Evolutionary conservation across 306 rosid species (phyloP).

Genomic region (Coriaria nepalensis): DNA sequence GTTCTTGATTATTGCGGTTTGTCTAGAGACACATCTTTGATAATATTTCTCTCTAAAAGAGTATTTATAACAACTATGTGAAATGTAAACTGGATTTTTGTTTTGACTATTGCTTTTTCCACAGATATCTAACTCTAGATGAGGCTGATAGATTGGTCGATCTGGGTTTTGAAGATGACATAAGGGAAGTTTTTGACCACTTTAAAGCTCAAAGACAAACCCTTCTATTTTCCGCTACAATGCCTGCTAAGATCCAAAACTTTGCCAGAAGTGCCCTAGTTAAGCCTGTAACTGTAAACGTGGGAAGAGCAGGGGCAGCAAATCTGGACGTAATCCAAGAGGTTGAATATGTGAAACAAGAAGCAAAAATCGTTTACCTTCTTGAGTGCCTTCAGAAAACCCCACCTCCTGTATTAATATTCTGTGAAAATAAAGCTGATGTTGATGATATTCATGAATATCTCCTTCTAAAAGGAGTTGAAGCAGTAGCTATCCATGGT

Average conservation of each 20-base stretch:
- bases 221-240: constrained; percentile 80
- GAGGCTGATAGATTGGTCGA: constrained; percentile 95
- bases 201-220: constrained; percentile 91
- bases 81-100: background rate
- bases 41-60: too few relatives aligned
- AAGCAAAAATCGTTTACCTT: constrained; percentile 81
- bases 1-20: too few relatives aligned
- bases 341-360: constrained; percentile 91
- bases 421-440: constrained; percentile 86
- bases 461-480: constrained; percentile 87
- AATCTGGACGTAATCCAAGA: constrained; percentile 88
- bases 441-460: constrained; percentile 94
- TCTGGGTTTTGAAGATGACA: constrained; percentile 84
- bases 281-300: constrained; percentile 62
- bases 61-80: too few relatives aligned
- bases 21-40: too few relatives aligned
- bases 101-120: constrained; percentile 3
- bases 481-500: constrained; percentile 90
- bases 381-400: constrained; percentile 86
- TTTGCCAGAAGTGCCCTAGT: constrained; percentile 87
- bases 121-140: constrained; percentile 66
- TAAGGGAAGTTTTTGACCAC: constrained; percentile 84
- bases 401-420: constrained; percentile 78
- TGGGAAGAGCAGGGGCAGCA: constrained; percentile 93
- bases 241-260: constrained; percentile 85